Evolutionary conservation across 306 rosid genomes (phyloP).

Genomic region (Glycine latifolia): DNA sequence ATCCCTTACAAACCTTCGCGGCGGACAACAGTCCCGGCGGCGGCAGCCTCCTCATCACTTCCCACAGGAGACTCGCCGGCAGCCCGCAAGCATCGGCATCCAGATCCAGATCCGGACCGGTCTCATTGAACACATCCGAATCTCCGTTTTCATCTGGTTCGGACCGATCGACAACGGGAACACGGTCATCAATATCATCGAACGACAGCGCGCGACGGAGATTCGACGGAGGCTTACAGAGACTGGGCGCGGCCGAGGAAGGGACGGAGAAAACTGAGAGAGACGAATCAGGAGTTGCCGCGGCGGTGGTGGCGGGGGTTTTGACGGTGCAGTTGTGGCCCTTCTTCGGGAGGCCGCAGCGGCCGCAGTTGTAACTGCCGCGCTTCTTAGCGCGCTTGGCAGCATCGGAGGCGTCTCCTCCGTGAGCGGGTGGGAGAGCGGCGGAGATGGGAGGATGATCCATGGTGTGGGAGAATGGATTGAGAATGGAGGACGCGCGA

Average conservation of each 20-base stretch:
- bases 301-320: constrained; percentile 28
- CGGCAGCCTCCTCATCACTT: constrained; percentile 77
- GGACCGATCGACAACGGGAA: constrained; percentile 40
- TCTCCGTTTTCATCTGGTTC: constrained; percentile 36
- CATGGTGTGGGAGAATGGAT: constrained; percentile 39
- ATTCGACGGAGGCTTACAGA: constrained; percentile 53
- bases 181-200: constrained; percentile 57
- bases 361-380: constrained; percentile 88
- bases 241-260: constrained; percentile 38
- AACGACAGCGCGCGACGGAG: constrained; percentile 90
- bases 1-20: constrained; percentile 81
- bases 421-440: constrained; percentile 28
- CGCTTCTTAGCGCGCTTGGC: constrained; percentile 69
- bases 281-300: constrained; percentile 50
- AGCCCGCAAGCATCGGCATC: constrained; percentile 61
- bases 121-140: constrained; percentile 41
- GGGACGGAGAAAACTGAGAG: constrained; percentile 46
- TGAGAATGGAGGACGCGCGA: neutral
- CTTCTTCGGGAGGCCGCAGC: constrained; percentile 88
- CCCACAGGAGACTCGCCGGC: constrained; percentile 76
- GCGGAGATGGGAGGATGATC: constrained; percentile 50
- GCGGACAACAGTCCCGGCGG: constrained; percentile 79
- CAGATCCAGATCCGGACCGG: constrained; percentile 45
- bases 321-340: constrained; percentile 74
- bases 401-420: constrained; percentile 22